Percentiles rank a stretch among this genome's conserved stretches.
Evolutionary conservation across 2,329 filamentous ascomycete genomes (phyloP).

Genomic region (Cyphellophora europaea): DNA sequence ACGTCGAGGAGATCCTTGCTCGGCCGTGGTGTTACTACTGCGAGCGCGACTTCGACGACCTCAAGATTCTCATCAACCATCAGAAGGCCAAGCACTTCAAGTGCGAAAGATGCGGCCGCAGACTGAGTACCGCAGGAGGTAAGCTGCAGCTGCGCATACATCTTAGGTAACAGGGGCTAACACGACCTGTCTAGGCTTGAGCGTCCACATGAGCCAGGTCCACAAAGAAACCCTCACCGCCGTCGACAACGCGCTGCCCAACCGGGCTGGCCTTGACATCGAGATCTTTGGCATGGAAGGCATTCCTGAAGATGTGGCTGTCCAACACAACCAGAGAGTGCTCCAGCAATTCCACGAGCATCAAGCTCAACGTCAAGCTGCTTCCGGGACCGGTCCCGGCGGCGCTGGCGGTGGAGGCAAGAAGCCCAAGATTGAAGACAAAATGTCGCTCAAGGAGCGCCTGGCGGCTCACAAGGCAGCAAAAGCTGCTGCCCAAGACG

Average conservation of each 20-base stretch:
- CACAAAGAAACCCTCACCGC: constrained; percentile 84
- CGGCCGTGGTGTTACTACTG: constrained; percentile 99
- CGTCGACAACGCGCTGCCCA: constrained; percentile 87
- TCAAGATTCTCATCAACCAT: constrained; percentile 92
- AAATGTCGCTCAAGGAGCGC: constrained; percentile 70
- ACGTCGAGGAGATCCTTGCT: constrained; percentile 77
- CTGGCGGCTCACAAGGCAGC: constrained; percentile 68
- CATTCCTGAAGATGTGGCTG: constrained; percentile 74
- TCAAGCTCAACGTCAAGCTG: constrained; percentile 70
- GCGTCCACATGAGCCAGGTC: constrained; percentile 96
- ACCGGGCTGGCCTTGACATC: constrained; percentile 74
- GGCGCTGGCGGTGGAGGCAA: constrained; percentile 47
- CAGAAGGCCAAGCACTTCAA: constrained; percentile 99
- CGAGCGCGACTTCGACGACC: constrained; percentile 95
- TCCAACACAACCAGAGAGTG: constrained; percentile 79
- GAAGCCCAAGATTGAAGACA: constrained; percentile 61
- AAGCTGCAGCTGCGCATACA: constrained; percentile 22
- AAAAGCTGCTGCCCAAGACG: constrained; percentile 47
- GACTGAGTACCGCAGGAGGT: constrained; percentile 93
- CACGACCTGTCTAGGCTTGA: constrained; percentile 57
- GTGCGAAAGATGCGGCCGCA: constrained; percentile 79
- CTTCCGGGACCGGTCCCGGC: constrained; percentile 74
- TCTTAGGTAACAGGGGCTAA: constrained; percentile 2
- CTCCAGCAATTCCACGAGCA: constrained; percentile 76
- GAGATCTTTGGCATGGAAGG: constrained; percentile 99